phyloP scores from a whole-genome alignment of 2,329 filamentous ascomycete genomes.

The Exophiala viscosa region DNA sequence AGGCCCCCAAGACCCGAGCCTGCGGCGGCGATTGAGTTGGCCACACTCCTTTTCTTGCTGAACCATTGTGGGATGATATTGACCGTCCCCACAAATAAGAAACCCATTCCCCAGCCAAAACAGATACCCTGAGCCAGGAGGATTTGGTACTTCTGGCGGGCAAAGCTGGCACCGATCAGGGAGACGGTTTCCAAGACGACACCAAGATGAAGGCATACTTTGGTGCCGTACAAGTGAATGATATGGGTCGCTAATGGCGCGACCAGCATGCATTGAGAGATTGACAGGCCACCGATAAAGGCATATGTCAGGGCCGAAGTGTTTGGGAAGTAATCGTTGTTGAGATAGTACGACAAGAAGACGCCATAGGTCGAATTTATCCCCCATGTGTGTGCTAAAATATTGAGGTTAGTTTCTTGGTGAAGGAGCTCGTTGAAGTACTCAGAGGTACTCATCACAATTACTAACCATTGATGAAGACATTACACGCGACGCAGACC shows the following conservation, averaged over 20 bases:
- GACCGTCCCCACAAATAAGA: slow-evolving; percentile 57
- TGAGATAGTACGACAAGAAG: slow-evolving; percentile 59
- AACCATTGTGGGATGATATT: slow-evolving; percentile 62
- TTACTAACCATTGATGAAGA: slow-evolving; percentile 54
- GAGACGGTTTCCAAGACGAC: slow-evolving; percentile 48
- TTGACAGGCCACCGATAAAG: slow-evolving; percentile 58
- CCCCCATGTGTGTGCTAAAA: slow-evolving; percentile 64
- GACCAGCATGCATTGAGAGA: slow-evolving; percentile 56
- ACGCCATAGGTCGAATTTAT: slow-evolving; percentile 60
- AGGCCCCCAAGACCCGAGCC: slow-evolving; percentile 60
- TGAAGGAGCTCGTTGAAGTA: too few relatives aligned
- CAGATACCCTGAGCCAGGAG: slow-evolving; percentile 59
- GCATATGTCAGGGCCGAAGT: slow-evolving; percentile 56
- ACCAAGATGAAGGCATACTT: slow-evolving; percentile 53
- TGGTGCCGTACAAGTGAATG: slow-evolving; percentile 52
- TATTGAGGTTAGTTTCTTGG: not conserved
- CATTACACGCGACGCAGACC: slow-evolving; percentile 55
- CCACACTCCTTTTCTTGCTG: slow-evolving; percentile 53
- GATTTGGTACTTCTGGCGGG: slow-evolving; percentile 56
- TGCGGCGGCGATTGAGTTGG: slow-evolving; percentile 57
- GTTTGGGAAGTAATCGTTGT: slow-evolving; percentile 52
- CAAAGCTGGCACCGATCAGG: slow-evolving; percentile 56
- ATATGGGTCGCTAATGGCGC: slow-evolving; percentile 55
- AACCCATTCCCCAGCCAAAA: slow-evolving; percentile 62
- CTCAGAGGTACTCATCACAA: too few relatives aligned